Percentiles rank a stretch among this genome's conserved stretches.
Evolutionary conservation across 2,329 filamentous ascomycete genomes (phyloP).

Genomic region (Microdochium nivale): DNA sequence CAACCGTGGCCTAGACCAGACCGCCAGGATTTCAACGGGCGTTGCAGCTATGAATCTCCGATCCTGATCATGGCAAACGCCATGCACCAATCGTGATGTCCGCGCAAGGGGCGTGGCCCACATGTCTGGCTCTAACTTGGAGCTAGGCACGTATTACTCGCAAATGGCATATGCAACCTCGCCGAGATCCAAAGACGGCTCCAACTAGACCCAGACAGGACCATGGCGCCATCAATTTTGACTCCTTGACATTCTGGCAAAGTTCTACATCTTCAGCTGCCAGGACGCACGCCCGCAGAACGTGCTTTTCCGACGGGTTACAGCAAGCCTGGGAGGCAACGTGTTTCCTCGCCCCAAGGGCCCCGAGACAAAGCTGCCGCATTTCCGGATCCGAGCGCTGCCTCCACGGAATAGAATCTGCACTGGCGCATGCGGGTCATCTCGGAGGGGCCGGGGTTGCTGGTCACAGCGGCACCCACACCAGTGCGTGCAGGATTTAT

Average conservation of each 20-base stretch:
- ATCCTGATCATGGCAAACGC: background rate
- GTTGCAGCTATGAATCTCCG: background rate
- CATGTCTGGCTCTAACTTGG: too few species aligned
- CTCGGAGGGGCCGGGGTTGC: background rate
- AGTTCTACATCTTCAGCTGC: background rate
- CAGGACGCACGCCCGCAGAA: background rate
- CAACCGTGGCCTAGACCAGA: background rate
- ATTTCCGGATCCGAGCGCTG: background rate
- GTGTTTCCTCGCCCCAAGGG: too few species aligned
- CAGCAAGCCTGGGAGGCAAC: too few species aligned
- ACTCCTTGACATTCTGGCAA: background rate
- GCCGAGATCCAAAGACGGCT: too few species aligned
- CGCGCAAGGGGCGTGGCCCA: background rate
- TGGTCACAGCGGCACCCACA: background rate
- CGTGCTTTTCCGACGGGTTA: too few species aligned
- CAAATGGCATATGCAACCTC: too few species aligned
- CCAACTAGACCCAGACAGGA: background rate
- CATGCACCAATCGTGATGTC: background rate
- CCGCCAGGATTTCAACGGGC: background rate
- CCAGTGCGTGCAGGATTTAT: background rate
- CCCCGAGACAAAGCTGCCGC: background rate
- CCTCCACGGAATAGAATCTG: too few species aligned
- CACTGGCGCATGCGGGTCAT: background rate
- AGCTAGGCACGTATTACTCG: too few species aligned
- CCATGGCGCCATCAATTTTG: background rate